Conservation (phyloP, 2,329 filamentous ascomycete genomes). For the Sporothrix dimorphospora region DNA sequence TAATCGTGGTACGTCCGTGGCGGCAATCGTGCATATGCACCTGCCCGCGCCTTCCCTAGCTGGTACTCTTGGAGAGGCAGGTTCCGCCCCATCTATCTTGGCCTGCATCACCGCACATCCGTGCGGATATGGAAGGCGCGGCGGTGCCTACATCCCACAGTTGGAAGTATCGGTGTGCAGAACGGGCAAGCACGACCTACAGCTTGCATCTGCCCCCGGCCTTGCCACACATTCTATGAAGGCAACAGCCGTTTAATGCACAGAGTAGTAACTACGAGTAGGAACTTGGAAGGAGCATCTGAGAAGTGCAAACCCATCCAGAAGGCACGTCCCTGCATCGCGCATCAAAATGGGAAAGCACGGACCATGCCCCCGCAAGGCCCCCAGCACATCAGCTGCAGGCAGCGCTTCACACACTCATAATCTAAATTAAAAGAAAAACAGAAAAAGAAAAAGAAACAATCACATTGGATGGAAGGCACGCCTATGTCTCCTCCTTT, state of each 20-base stretch:
- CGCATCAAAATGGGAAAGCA: slow-evolving; percentile 20
- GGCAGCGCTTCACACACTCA: slow-evolving; percentile 14
- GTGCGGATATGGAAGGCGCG: background rate
- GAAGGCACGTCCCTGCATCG: no score
- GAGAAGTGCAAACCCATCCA: background rate
- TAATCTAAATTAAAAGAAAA: background rate
- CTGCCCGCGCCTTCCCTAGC: slow-evolving; percentile 16
- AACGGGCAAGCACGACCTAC: background rate
- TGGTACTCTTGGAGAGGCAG: background rate
- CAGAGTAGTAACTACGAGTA: background rate
- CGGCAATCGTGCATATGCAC: slow-evolving; percentile 26
- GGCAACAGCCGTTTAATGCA: background rate
- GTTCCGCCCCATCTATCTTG: slow-evolving; percentile 7
- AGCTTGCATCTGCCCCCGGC: background rate
- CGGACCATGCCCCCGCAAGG: slow-evolving; percentile 18
- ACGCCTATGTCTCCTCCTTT: slow-evolving; percentile 1
- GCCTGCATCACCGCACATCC: background rate
- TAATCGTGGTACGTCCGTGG: background rate
- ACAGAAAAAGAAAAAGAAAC: background rate
- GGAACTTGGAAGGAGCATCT: slow-evolving; percentile 11
- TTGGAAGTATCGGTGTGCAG: background rate
- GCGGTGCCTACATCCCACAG: background rate
- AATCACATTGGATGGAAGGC: slow-evolving; percentile 16
- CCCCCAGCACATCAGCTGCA: background rate
- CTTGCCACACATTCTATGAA: background rate